phyloP scores from a whole-genome alignment of 2,329 filamentous ascomycete genomes.

The Aspergillus novoparasiticus region DNA sequence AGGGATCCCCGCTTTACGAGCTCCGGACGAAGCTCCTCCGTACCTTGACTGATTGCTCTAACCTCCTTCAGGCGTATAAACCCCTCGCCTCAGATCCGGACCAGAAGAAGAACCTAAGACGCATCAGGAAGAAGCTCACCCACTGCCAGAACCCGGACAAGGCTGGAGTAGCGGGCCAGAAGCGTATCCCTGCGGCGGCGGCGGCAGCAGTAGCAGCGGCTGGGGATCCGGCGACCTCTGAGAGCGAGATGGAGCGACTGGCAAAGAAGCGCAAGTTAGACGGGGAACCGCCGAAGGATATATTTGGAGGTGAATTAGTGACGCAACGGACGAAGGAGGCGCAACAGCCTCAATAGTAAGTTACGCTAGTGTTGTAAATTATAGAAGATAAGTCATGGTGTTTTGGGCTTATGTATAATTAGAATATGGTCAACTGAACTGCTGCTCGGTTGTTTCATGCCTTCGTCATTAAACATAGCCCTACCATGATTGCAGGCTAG shows the following conservation, averaged over 20 bases:
- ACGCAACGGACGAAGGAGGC: constrained; percentile 34
- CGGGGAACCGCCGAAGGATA: constrained; percentile 29
- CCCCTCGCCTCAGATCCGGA: constrained; percentile 40
- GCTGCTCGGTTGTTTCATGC: neutral
- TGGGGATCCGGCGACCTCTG: constrained; percentile 31
- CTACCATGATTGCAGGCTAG: neutral
- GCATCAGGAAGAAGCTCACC: constrained; percentile 53
- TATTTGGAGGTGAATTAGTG: constrained; percentile 43
- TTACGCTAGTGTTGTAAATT: neutral
- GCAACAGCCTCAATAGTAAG: neutral
- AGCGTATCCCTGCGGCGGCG: constrained; percentile 42
- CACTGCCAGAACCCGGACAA: constrained; percentile 54
- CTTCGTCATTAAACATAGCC: neutral
- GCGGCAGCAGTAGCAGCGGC: constrained; percentile 18
- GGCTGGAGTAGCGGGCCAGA: constrained; percentile 44
- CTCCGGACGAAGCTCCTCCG: constrained; percentile 42
- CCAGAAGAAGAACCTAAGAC: constrained; percentile 46
- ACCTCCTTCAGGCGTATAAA: constrained; percentile 43
- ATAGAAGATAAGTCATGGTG: neutral
- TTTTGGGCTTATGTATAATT: neutral
- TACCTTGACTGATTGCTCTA: constrained; percentile 42
- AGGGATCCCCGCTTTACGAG: constrained; percentile 28
- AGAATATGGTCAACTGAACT: neutral
- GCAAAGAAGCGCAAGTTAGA: constrained; percentile 46
- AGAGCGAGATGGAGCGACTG: constrained; percentile 39